Evolutionary conservation across 2,329 filamentous ascomycete species (phyloP).

Genomic region (Xylariaceae sp.): DNA sequence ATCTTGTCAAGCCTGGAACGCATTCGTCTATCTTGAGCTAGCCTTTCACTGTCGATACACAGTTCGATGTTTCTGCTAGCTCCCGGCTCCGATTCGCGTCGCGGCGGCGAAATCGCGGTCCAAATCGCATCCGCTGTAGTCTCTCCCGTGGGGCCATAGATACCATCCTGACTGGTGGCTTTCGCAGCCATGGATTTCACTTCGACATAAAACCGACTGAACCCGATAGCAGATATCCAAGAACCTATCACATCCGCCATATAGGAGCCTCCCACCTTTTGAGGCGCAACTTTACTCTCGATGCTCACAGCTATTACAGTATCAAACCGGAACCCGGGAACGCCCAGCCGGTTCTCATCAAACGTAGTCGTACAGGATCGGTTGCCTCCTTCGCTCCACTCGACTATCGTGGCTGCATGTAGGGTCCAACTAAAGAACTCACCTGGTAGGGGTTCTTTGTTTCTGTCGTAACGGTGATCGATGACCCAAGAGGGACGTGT

Average conservation of each 20-base stretch:
- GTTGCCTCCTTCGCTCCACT: neutral
- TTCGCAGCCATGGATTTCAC: neutral
- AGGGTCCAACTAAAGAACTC: conserved; percentile 1
- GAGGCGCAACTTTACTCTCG: neutral
- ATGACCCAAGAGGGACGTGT: conserved; percentile 5
- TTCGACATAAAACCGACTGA: neutral
- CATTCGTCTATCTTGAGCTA: neutral
- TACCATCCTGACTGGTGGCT: neutral
- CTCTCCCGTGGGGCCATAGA: neutral
- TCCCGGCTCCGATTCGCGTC: neutral
- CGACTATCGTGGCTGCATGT: neutral
- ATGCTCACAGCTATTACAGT: neutral
- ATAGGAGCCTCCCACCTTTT: neutral
- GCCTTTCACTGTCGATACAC: neutral
- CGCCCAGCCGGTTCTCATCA: neutral
- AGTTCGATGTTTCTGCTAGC: neutral
- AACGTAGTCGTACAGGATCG: neutral
- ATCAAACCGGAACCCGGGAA: conserved; percentile 3
- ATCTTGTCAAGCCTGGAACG: neutral
- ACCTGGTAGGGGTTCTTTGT: conserved; percentile 1
- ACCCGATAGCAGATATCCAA: neutral
- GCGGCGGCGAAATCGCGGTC: neutral
- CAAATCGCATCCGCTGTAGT: neutral
- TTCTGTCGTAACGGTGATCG: conserved; percentile 4
- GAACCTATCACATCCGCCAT: neutral